Base-by-base conservation (phyloP, 2,329 filamentous ascomycete species). In the Orbilia brochopaga region DNA sequence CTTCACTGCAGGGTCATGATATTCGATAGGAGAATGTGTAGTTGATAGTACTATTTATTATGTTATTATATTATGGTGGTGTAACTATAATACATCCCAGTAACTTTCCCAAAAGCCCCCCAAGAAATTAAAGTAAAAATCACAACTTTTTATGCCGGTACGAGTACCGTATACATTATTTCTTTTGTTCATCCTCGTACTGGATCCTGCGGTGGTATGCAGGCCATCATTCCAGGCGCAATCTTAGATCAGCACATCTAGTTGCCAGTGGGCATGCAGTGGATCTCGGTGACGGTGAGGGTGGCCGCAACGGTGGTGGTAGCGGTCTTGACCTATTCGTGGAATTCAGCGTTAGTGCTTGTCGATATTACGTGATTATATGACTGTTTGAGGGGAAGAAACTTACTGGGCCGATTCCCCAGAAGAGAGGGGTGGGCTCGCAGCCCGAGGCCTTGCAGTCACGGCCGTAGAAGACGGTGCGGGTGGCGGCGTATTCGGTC, bases 131-230 rank as follows among this genome's bases (percentile, higher is more conserved):
- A 15, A 5, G n/a, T 2, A 42, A 42, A 17, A 13, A 2, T 6
- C 5, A 42, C n/a, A 55, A 23, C n/a, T 53, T 55, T 42, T 32
- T 23, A 10, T 52, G n/a, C 21, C 54, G 62, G 62, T 65, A 65
- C 58, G 54, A 46, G 46, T 54, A 65, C 62, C 62, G 54, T 65
- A 35, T 65, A 65, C 62, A 65, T 8, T 46, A 35, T 37, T 51
- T 46, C 46, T 48, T 35, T 42, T 17, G 10, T 13, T 40, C 27
- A 42, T 23, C 37, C 40, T 13, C 23, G 15, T 17, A 21, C 17
- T 32, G n/a, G n/a, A n/a, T n/a, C 5, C 23, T 51, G 10, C 30
- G 19, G 27, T 32, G 27, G 27, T 32, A 3, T 32, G 27, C 27
- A n/a, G n/a, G 27, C 27, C 4, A 32, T 32, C 27, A 8, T 4